These are phyloP conservation scores for Epichloe gansuensis DNA, from an alignment of 2,329 filamentous ascomycete species.

Conservation along the genomic window DNA sequence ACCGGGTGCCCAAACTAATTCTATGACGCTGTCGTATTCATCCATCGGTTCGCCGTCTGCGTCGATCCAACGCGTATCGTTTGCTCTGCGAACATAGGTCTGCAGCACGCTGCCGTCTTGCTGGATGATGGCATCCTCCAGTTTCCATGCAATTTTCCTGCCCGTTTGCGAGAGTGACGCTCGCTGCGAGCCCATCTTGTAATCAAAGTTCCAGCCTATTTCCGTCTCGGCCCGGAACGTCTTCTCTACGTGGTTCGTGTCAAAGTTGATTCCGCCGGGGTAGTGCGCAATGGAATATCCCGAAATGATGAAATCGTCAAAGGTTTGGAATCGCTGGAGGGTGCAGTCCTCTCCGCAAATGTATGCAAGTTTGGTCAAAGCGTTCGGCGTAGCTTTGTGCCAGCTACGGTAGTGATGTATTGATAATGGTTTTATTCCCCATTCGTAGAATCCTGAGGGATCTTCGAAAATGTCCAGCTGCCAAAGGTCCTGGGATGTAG, in stretches of 20 bases:
- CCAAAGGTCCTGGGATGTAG: constrained; percentile 42
- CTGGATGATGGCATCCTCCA: constrained; percentile 33
- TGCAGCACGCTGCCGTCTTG: constrained; percentile 38
- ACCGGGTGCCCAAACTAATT: constrained; percentile 40
- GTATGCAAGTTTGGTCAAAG: constrained; percentile 43
- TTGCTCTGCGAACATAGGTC: constrained; percentile 36
- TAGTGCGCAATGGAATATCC: constrained; percentile 49
- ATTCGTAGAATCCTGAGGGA: constrained; percentile 51
- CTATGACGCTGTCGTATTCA: constrained; percentile 39
- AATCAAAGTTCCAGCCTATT: constrained; percentile 35
- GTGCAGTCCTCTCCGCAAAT: constrained; percentile 36
- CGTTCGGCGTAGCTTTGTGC: constrained; percentile 40
- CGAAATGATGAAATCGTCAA: constrained; percentile 42
- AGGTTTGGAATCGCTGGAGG: constrained; percentile 43
- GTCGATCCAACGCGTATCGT: constrained; percentile 40
- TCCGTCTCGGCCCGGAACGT: constrained; percentile 37
- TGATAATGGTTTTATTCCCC: constrained; percentile 43
- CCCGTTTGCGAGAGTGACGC: constrained; percentile 33
- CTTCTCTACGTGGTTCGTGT: constrained; percentile 35
- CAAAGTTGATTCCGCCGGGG: constrained; percentile 35
- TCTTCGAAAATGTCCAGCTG: constrained; percentile 49
- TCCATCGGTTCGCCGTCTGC: constrained; percentile 33
- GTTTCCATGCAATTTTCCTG: constrained; percentile 38
- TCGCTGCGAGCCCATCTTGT: constrained; percentile 36
- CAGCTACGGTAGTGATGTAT: constrained; percentile 53